Conservation (phyloP, 805 yeast species). For the Metschnikowia peoriensis region DNA sequence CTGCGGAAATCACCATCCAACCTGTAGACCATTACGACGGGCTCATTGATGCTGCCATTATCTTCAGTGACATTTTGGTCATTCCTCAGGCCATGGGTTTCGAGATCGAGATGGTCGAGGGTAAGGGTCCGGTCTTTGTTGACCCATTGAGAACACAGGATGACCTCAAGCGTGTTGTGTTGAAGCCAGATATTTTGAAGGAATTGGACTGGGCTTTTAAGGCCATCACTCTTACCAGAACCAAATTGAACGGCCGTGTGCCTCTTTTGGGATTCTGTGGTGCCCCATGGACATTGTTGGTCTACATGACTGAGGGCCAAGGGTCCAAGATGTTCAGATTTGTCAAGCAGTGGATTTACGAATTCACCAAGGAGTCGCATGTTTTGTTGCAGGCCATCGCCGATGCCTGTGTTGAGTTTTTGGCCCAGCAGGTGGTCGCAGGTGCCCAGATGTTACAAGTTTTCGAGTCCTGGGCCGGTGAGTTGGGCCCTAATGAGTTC, state of each 20-base stretch:
- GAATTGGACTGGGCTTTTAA: constrained; percentile 93
- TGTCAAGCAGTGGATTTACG: constrained; percentile 90
- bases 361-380: constrained; percentile 70
- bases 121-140: constrained; percentile 91
- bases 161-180: constrained; percentile 59
- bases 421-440: constrained; percentile 92
- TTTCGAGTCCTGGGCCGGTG: constrained; percentile 98
- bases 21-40: constrained; percentile 90
- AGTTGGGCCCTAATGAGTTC: constrained; percentile 87
- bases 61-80: constrained; percentile 91
- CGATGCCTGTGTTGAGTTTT: constrained; percentile 85
- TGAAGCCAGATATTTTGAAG: constrained; percentile 67
- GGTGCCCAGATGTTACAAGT: constrained; percentile 98
- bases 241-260: constrained; percentile 81
- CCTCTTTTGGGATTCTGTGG: constrained; percentile 96
- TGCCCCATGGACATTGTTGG: constrained; percentile 96
- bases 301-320: constrained; percentile 97
- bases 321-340: constrained; percentile 88
- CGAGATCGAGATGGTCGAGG: constrained; percentile 90
- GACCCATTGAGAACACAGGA: constrained; percentile 76
- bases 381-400: constrained; percentile 72
- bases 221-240: constrained; percentile 89
- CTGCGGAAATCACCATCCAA: constrained; percentile 91
- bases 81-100: constrained; percentile 98
- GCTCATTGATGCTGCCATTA: constrained; percentile 92